Evolutionary conservation across 345 rosid genomes (phyloP), one percentile per base, ranked within the genome.

Genomic region (Durio zibethinus): DNA sequence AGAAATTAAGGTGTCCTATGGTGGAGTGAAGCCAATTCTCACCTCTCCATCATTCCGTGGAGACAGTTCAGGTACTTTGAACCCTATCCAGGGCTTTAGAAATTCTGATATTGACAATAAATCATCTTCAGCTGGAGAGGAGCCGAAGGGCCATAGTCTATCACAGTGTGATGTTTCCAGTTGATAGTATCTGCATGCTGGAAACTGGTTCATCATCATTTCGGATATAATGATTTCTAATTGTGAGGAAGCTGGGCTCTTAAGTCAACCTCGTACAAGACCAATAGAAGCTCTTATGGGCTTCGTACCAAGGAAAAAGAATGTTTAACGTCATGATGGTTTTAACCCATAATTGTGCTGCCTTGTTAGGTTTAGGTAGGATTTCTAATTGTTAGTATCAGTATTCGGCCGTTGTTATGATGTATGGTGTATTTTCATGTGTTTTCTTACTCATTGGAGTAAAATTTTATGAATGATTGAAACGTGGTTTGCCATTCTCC

Each of bases 151-250:
- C 73, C 83, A 75, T 43, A 86, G 89, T 81, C 85, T 80, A 64
- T 87, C 90, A 14, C 89, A 89, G 81, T 82, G 83, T 4, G 87
- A 88, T 71, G 84, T 84, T 60, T 89, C 94, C 63, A 80, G 78
- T 78, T 87, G 83, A 89, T 81, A 68, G 65, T 7, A n/a, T 40
- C n/a, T 63, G 40, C 23, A 61, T 42, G 64, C 64, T 10, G 18
- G 66, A 56, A 73, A 69, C 73, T 48, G 75, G 61, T 77, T 42
- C 57, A 36, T 54, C 80, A 47, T 64, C 68, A 57, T 60, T 56
- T 16, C 54, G n/a, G 2, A 4, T 50, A 16, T 50, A 50, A 4
- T 4, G 54, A 50, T 15, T 50, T 50, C 54, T 16, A 50, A 16
- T 50, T 50, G 20, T 50, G 16, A 16, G n/a, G 1, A 4, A 50